phyloP scores from a whole-genome alignment of 306 rosid genomes.

The Gleditsia sinensis region DNA sequence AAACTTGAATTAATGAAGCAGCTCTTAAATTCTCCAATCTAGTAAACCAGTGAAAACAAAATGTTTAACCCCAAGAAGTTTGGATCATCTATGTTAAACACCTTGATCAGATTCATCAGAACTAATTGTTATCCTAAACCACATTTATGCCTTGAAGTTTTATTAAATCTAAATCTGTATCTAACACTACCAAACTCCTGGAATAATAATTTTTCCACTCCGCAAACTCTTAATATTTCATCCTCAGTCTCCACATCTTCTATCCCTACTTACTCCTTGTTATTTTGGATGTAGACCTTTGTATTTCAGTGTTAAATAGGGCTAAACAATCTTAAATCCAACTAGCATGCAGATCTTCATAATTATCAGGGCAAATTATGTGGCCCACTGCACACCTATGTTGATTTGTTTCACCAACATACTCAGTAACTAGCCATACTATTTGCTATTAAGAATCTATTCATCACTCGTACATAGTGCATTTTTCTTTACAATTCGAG shows the following conservation, averaged over 20 bases:
- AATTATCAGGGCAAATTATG: not conserved
- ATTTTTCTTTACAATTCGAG: not conserved
- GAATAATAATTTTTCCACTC: not conserved
- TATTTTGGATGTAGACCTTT: not conserved
- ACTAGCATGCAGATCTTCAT: not conserved
- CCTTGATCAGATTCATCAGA: not conserved
- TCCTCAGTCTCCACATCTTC: not conserved
- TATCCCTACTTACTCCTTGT: not conserved
- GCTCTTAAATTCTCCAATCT: not conserved
- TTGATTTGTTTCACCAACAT: not conserved
- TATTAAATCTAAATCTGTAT: not conserved
- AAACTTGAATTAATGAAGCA: constrained; percentile 18
- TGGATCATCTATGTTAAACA: not conserved
- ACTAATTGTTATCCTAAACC: not conserved
- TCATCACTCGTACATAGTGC: not conserved
- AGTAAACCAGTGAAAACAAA: not conserved
- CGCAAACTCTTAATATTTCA: not conserved
- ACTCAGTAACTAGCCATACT: not conserved
- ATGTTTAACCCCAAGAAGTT: not conserved
- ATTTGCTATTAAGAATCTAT: no score
- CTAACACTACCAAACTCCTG: not conserved
- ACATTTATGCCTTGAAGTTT: not conserved
- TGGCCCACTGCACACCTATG: not conserved
- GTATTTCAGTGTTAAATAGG: not conserved
- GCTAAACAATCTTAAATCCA: not conserved